phyloP scores from a whole-genome alignment of 2,329 filamentous ascomycete species.

The Fusarium burgessii region DNA sequence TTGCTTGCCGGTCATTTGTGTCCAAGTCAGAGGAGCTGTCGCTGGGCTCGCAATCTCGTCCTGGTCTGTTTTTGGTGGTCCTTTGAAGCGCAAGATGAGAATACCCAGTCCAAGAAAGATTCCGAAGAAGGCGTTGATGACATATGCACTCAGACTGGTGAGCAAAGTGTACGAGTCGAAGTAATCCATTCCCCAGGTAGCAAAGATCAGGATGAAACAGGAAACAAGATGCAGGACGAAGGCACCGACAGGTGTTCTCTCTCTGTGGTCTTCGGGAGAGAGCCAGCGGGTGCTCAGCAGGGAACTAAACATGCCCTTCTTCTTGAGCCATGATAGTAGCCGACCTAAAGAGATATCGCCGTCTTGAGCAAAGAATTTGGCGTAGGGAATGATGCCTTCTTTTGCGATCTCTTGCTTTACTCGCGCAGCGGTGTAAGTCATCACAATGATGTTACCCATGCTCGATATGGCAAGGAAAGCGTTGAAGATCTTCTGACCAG shows the following conservation, averaged over 20 bases:
- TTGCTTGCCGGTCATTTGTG: conserved; percentile 48
- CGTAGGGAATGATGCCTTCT: conserved; percentile 65
- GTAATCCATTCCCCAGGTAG: conserved; percentile 47
- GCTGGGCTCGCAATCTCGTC: conserved; percentile 25
- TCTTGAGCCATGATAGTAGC: conserved; percentile 49
- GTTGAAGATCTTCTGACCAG: conserved; percentile 56
- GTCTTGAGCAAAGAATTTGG: conserved; percentile 60
- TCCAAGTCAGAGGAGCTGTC: conserved; percentile 43
- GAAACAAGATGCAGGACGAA: conserved; percentile 51
- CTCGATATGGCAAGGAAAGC: conserved; percentile 65
- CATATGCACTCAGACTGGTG: conserved; percentile 50
- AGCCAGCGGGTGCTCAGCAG: conserved; percentile 48
- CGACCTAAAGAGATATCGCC: conserved; percentile 52
- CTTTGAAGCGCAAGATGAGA: conserved; percentile 51
- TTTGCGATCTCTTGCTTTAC: conserved; percentile 73
- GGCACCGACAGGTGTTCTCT: conserved; percentile 53
- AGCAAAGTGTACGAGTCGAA: conserved; percentile 49
- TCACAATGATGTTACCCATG: conserved; percentile 68
- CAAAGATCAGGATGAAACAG: conserved; percentile 52
- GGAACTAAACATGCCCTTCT: conserved; percentile 47
- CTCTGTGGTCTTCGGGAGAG: conserved; percentile 51
- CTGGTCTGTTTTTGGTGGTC: conserved; percentile 46
- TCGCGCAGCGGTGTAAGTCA: conserved; percentile 66
- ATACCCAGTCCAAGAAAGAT: conserved; percentile 52
- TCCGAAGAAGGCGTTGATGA: conserved; percentile 53